Evolutionary conservation across 2,329 filamentous ascomycete species (phyloP), one percentile per base, ranked within the genome.

Genomic region (Apiospora koreana): DNA sequence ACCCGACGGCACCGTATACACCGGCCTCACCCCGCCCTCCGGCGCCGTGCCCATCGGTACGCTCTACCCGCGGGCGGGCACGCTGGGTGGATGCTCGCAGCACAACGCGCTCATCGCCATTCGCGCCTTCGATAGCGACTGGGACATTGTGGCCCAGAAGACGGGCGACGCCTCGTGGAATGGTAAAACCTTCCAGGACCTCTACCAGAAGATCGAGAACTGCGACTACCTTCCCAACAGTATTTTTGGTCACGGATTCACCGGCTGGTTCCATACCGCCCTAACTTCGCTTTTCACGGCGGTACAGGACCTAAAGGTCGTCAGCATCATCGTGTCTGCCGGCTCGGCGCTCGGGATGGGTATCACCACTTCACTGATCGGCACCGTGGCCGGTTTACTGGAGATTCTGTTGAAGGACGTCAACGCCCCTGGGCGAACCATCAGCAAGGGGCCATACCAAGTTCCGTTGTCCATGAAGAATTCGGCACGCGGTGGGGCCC

Each of bases 41-140:
- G 81, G 77, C 0, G 79, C 84, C 0, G 77, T 76, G 58, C 80
- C 81, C 46, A 80, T 84, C 67, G 84, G 84, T 8, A 81, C 83
- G 10, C 76, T 83, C 69, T 86, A 86, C 69, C 84, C 84, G 0
- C 80, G 84, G 2, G 81, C 84, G 0, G 83, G 81, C 7, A 83
- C 83, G 0, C 77, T 86, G 0, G 84, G 84, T 8, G 84, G 84
- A 0, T 86, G 84, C 77, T 85, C 87, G 0, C 84, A 86, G 10
- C 89, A 92, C 79, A 89, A 90, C 54, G 88, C 88, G 7, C 78
- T 90, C 54, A 86, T 91, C 66, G 82, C 86, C n/a, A 81, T 90
- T 28, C 86, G 88, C 70, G 89, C 89, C 0, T 84, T 88, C 70
- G 82, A 86, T 68, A 85, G 83, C 35, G 89, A 92, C 77, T 91